phyloP scores from a whole-genome alignment of 2,329 filamentous ascomycete species.

The Pezicula rhizophila region DNA sequence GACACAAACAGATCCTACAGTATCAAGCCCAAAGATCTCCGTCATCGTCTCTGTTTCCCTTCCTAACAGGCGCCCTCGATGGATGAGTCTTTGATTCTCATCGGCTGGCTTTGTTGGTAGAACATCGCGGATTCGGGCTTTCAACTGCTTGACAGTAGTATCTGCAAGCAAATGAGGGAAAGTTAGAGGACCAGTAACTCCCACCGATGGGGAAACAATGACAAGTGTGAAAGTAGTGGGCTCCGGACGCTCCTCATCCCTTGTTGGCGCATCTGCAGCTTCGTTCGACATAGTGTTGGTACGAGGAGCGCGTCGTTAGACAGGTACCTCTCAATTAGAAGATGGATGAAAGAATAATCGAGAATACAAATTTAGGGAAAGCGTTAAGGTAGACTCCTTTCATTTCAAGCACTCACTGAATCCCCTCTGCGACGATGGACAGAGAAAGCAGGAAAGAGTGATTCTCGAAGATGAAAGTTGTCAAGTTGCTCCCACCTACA shows the following conservation, averaged over 20 bases:
- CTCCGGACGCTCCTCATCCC: conserved; percentile 15
- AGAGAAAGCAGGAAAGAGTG: too few relatives aligned
- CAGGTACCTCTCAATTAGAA: background rate
- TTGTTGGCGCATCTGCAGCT: conserved; percentile 10
- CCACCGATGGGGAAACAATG: conserved; percentile 52
- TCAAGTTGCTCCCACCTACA: background rate
- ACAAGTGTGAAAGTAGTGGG: conserved; percentile 44
- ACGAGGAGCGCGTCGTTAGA: background rate
- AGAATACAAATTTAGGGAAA: background rate
- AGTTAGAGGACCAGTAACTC: conserved; percentile 43
- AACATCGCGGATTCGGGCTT: conserved; percentile 49
- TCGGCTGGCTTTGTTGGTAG: conserved; percentile 45
- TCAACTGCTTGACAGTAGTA: conserved; percentile 51
- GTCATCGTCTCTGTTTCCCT: conserved; percentile 50
- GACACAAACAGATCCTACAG: conserved; percentile 17
- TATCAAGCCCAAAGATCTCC: conserved; percentile 50
- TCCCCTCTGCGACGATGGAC: too few relatives aligned
- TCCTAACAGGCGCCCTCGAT: conserved; percentile 50
- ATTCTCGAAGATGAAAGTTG: too few relatives aligned
- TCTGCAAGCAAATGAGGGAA: conserved; percentile 42
- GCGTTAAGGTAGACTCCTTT: too few relatives aligned
- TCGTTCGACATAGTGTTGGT: conserved; percentile 14
- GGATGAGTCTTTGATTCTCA: conserved; percentile 53
- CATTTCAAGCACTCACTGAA: too few relatives aligned
- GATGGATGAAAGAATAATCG: background rate